Base-by-base conservation (phyloP, 78 protist species). In the Speleostelium caveatum region DNA sequence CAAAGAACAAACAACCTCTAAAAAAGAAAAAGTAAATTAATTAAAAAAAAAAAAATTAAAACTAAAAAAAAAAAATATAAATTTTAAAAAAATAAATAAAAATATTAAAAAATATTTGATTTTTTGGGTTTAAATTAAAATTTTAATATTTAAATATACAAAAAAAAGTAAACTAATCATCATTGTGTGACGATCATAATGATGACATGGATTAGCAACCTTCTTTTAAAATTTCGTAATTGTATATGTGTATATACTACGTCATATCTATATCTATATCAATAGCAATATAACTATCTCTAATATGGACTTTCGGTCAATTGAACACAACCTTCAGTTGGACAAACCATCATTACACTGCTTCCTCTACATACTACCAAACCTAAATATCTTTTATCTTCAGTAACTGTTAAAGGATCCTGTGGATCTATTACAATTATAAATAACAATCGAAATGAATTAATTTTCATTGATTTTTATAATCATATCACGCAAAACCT, bases 321-420 rank as follows among this genome's bases (percentile, higher is more conserved):
- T 33, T 75, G 66, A 30, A 73, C 86, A 33, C 61, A 71, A 30
- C 96, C 96, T 36, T 93, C 96, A 41, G 75, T 79, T 42, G 96
- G 96, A 30, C 86, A 86, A 38, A 93, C 78, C 93, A 86, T 80
- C 96, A 93, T 93, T 33, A 93, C 94, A 71, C 85, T 68, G n/a
- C 96, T 93, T 19, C 96, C 96, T 61, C 96, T 67, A 28, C 94
- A 86, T 56, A 93, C 96, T n/a, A 86, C 88, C 51, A 93, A 71
- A 51, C 96, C 96, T 68, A 93, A 65, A 77, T 38, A 73, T 73
- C 96, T 74, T 53, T 76, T 86, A 67, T 93, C 93, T 36, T 59
- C 73, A 17, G 88, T 75, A 8, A 86, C 63, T n/a, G 32, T 93
- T 19, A 77, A 35, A 36, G 92, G 92, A 42, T 93, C 96, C 24